Conservation (phyloP, 805 yeast species). For the Candida peoriensis region DNA sequence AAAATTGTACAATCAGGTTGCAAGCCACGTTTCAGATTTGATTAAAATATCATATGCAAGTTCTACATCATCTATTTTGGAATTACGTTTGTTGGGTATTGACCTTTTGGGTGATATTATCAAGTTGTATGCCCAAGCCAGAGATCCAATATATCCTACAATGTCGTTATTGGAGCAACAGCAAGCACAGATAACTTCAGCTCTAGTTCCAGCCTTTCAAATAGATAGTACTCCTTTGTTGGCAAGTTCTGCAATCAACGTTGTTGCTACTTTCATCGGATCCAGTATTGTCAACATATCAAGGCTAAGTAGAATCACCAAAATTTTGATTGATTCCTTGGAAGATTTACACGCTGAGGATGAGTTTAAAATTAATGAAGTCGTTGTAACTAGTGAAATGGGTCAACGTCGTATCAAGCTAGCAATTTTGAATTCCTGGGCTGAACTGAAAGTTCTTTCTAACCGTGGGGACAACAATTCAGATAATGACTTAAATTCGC, state of each 20-base stretch:
- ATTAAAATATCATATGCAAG: constrained; percentile 78
- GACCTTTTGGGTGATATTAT: constrained; percentile 60
- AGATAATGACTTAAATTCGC: constrained; percentile 37
- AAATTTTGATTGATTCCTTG: constrained; percentile 59
- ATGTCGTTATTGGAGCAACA: constrained; percentile 79
- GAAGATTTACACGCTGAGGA: constrained; percentile 41
- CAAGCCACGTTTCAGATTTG: constrained; percentile 52
- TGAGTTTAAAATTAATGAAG: constrained; percentile 49
- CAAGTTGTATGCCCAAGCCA: constrained; percentile 50
- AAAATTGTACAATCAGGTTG: constrained; percentile 35
- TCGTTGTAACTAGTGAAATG: constrained; percentile 38
- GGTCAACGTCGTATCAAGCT: constrained; percentile 47
- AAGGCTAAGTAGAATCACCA: constrained; percentile 51
- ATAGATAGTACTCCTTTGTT: constrained; percentile 66
- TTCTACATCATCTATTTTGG: constrained; percentile 63
- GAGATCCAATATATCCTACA: constrained; percentile 70
- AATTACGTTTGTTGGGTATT: constrained; percentile 61
- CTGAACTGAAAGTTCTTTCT: constrained; percentile 42
- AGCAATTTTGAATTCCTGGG: constrained; percentile 70
- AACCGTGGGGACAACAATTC: constrained; percentile 23
- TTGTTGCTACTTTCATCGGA: constrained; percentile 70
- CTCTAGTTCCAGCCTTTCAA: constrained; percentile 81
- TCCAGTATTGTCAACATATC: constrained; percentile 49
- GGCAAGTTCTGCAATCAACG: constrained; percentile 71
- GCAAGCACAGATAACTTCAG: constrained; percentile 90